Evolutionary conservation across 1,139 yeast species (phyloP), one percentile per base, ranked within the genome.

Genomic region (Taiozyma sp.): DNA sequence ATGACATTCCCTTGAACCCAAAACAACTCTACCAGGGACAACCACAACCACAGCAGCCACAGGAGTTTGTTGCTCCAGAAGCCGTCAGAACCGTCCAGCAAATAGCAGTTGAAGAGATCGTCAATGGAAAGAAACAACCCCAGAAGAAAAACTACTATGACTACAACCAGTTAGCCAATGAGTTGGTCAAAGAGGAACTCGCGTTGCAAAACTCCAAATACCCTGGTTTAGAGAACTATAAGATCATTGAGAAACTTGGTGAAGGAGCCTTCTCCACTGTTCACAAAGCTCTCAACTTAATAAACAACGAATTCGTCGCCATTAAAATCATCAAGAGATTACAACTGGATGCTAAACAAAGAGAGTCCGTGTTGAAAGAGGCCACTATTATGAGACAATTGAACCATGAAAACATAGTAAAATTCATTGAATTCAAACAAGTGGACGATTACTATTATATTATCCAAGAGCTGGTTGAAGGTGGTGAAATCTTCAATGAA

Each of bases 401-500:
- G 44, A 67, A 76, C 43, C 96, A 90, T 65, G 80, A 81, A 24
- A 85, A 90, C 64, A 75, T 93, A 50, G 86, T 90, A 35, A 76
- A 76, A 56, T 78, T 93, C 58, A 69, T 84, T 52, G 88, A 87
- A 56, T 86, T 85, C 62, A 51, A 71, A 72, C 34, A 79, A 80
- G 63, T 58, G 30, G 59, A 55, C 1, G 53, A 58, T 47, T 59
- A 47, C 44, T 61, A 61, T 65, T 93, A 83, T 66, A 81, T 93
- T 51, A 75, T 93, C 9, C 81, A 91, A 59, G 99, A 95, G 65
- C 76, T 88, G 50, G 85, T 93, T 47, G 80, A 85, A 48, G 99
- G 99, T 19, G 99, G 99, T 29, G 99, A 95, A 69, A 82, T 93
- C 39, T 93, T 93, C 70, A 93, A 90, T 62, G 95, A 90, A 67